Base-by-base conservation (phyloP, 2,329 filamentous ascomycete species). In the Chrysosporium keratinophilum region DNA sequence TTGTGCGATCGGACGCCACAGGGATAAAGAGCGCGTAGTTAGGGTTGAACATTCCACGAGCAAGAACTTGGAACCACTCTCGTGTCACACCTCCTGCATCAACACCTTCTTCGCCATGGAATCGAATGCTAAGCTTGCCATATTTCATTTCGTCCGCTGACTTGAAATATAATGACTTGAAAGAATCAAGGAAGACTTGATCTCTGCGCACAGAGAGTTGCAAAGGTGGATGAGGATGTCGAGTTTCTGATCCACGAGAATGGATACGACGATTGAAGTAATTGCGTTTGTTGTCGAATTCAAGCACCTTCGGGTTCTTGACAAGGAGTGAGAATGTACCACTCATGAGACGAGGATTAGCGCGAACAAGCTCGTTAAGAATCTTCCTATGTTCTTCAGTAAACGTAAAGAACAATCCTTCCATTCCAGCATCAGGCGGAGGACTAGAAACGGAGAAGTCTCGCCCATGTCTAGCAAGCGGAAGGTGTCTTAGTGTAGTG, bases 251-350 rank as follows among this genome's bases (percentile, higher is more conserved):
- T 51, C 79, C 79, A 49, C 86, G 81, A 44, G 80, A 81, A 69
- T 98, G 93, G 10, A 98, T 84, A 64, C 88, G 90, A 57, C 93
- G 86, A 67, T 83, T 96, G 77, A 98, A 98, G 78, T 94, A 98
- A 72, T 95, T 97, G 64, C 93, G 89, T 76, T 98, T 98, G 75
- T 98, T 98, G 74, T 98, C 93, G 64, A 98, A 98, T 66, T 98
- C 93, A 11, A 98, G 77, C 2, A 98, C 94, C 77, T 97, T 98
- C 23, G 93, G 94, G 66, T 98, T 98, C 76, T 95, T 96, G 58
- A 97, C 93, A 46, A 98, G 74, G 14, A 98, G 78, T 10, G 91
- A 90, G 72, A 98, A 96, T 2, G 91, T 96, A 51, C 93, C 93
- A 56, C 91, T 96, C 94, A 98, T 98, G 59, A 98, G 81, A 69